Conservation (phyloP, 805 yeast species). For the Starmerella ratchasimensis region DNA sequence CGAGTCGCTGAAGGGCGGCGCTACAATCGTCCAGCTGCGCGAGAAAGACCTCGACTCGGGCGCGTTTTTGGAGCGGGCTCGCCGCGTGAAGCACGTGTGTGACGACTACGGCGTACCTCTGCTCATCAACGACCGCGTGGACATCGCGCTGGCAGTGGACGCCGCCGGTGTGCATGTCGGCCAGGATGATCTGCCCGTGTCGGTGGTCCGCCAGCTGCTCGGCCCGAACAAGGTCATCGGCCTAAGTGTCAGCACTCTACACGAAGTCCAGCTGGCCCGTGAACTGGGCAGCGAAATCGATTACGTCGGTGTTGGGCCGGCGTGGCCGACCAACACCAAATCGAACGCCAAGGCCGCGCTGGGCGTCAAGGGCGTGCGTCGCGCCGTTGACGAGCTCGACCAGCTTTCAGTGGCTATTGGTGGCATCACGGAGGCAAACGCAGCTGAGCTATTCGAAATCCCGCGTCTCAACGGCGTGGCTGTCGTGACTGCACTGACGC, state of each 20-base stretch:
- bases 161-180: constrained; percentile 93
- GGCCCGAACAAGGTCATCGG: constrained; percentile 73
- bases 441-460: constrained; percentile 6
- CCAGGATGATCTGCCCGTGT: constrained; percentile 67
- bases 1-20: constrained; percentile 55
- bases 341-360: constrained; percentile 41
- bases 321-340: constrained; percentile 64
- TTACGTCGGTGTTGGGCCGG: constrained; percentile 70
- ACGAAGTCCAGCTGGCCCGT: constrained; percentile 34
- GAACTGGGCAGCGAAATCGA: constrained; percentile 28
- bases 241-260: constrained; percentile 49
- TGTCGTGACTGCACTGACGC: constrained; percentile 77
- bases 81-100: constrained; percentile 48
- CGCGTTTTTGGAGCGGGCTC: constrained; percentile 51
- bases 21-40: constrained; percentile 67
- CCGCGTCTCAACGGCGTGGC: constrained; percentile 70
- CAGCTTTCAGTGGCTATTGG: constrained; percentile 47
- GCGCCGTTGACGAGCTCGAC: constrained; percentile 64
- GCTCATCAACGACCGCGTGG: constrained; percentile 74
- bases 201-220: constrained; percentile 43
- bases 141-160: constrained; percentile 75
- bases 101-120: constrained; percentile 49
- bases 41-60: constrained; percentile 62
- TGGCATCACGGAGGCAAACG: constrained; percentile 30
- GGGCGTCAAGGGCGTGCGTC: constrained; percentile 56